Percentiles rank a stretch among this genome's conserved stretches.
Conservation (phyloP, 2,329 filamentous ascomycete species). For the Calonectria fujianensis region DNA sequence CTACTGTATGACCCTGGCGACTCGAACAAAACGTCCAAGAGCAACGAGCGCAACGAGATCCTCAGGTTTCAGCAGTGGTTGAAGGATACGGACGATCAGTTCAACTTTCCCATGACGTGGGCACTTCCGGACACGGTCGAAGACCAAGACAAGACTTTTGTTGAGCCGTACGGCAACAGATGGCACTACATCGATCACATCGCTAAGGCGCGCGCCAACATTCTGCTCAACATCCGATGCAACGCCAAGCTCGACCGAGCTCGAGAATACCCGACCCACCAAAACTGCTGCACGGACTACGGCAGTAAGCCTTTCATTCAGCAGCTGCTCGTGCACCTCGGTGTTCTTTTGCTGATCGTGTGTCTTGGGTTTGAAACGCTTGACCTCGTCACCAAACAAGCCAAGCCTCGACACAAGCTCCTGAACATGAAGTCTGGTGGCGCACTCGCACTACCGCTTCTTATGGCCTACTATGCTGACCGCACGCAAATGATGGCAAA, state of each 20-base stretch:
- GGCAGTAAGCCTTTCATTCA: slow-evolving; percentile 52
- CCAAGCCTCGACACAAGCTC: slow-evolving; percentile 37
- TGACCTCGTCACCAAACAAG: slow-evolving; percentile 38
- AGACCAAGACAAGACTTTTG: slow-evolving; percentile 43
- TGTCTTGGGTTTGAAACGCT: slow-evolving; percentile 44
- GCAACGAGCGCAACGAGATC: slow-evolving; percentile 18
- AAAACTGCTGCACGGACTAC: slow-evolving; percentile 73
- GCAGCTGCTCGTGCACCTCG: slow-evolving; percentile 47
- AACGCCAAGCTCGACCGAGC: slow-evolving; percentile 61
- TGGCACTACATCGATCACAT: slow-evolving; percentile 45
- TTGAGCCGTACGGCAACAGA: slow-evolving; percentile 46
- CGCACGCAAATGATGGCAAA: slow-evolving; percentile 57
- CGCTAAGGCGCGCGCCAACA: slow-evolving; percentile 58
- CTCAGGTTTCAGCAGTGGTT: slow-evolving; percentile 30
- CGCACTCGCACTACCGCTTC: slow-evolving; percentile 51
- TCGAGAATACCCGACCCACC: slow-evolving; percentile 63
- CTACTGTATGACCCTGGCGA: slow-evolving; percentile 26
- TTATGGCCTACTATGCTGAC: slow-evolving; percentile 56
- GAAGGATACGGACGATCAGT: slow-evolving; percentile 41
- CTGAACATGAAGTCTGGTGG: slow-evolving; percentile 58
- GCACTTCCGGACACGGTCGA: slow-evolving; percentile 45
- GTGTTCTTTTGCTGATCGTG: slow-evolving; percentile 43
- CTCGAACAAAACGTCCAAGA: slow-evolving; percentile 43
- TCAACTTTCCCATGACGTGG: slow-evolving; percentile 48
- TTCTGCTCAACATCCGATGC: slow-evolving; percentile 74